phyloP scores from a whole-genome alignment of 2,329 filamentous ascomycete genomes.

The Fusarium cyanostomum region DNA sequence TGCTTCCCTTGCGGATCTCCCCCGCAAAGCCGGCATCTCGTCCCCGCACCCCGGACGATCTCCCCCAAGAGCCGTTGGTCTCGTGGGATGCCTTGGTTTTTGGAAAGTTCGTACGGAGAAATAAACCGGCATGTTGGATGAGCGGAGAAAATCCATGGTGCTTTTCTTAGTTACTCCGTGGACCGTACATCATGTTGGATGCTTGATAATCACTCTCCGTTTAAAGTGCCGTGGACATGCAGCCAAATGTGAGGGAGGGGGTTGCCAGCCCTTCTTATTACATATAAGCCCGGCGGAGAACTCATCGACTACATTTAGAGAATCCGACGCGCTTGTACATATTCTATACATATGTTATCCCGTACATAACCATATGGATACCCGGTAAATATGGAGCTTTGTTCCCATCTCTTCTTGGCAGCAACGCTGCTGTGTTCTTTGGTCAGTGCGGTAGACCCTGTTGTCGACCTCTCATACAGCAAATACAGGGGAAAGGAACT shows the following conservation, averaged over 20 bases:
- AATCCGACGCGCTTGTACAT: too few species aligned
- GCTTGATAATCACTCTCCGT: too few species aligned
- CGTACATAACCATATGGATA: neutral
- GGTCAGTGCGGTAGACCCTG: slow-evolving; percentile 13
- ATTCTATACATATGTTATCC: too few species aligned
- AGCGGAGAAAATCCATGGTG: neutral
- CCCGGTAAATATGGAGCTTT: neutral
- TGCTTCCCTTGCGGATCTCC: slow-evolving; percentile 1
- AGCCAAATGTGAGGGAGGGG: too few species aligned
- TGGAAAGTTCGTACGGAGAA: neutral
- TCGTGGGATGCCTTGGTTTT: neutral
- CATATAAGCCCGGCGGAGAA: too few species aligned
- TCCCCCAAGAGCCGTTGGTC: neutral
- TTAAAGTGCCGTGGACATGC: too few species aligned
- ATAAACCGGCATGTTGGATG: neutral
- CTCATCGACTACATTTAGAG: too few species aligned
- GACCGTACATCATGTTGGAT: too few species aligned
- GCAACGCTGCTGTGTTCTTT: slow-evolving; percentile 13
- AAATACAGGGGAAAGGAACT: slow-evolving; percentile 68
- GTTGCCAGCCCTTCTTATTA: too few species aligned
- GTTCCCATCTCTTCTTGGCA: neutral
- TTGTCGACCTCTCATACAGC: slow-evolving; percentile 72
- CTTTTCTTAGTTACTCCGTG: too few species aligned
- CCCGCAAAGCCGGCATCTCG: neutral
- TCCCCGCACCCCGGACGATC: neutral